Conservation (phyloP, 345 rosid species). For the Brassica incana region DNA sequence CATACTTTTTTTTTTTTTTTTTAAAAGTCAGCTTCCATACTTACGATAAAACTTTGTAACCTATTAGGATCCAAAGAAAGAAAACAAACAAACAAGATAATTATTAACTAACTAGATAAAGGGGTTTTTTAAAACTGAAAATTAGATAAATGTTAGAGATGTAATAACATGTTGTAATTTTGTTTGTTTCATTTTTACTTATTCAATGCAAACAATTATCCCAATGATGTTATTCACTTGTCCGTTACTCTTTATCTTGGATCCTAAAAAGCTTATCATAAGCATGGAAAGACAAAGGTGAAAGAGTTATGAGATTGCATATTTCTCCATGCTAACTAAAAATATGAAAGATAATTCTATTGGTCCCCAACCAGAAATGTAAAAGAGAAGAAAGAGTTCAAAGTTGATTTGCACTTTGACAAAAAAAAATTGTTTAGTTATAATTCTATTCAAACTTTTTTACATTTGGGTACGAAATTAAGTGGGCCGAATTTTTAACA, state of each 20-base stretch:
- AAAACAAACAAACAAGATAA: background rate
- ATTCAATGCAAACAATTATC: background rate
- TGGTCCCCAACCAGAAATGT: conserved; percentile 28
- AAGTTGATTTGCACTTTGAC: background rate
- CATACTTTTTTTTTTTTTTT: background rate
- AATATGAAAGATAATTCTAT: background rate
- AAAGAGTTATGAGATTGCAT: conserved; percentile 27
- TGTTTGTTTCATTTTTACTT: background rate
- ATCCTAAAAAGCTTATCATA: conserved; percentile 28
- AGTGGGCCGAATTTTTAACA: background rate
- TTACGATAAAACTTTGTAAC: conserved; percentile 3
- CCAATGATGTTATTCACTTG: background rate
- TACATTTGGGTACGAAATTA: background rate
- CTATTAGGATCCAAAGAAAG: conserved; percentile 10
- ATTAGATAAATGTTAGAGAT: background rate
- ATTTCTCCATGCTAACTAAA: conserved; percentile 15
- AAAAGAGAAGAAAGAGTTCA: background rate
- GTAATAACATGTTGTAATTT: background rate
- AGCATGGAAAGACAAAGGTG: conserved; percentile 24
- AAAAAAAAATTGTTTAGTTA: background rate
- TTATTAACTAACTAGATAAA: background rate
- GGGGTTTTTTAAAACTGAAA: background rate
- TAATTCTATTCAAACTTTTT: background rate
- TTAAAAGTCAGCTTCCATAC: conserved; percentile 2
- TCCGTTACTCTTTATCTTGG: conserved; percentile 13